phyloP scores from a whole-genome alignment of 1,139 yeast species.

The Pichia sp. region DNA sequence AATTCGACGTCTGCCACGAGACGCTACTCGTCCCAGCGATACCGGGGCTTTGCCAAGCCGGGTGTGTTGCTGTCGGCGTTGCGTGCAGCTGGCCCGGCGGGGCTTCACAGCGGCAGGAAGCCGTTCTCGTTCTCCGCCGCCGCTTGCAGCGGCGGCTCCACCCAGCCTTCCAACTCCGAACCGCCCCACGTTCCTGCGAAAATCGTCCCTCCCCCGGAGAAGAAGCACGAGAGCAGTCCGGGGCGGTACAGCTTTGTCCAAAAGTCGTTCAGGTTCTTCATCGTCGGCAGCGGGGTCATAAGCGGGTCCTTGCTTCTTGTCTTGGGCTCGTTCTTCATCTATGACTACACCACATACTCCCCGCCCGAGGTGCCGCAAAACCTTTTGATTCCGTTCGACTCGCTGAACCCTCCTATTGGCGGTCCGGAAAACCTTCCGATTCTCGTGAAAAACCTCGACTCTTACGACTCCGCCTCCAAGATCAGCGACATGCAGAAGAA shows the following conservation, averaged over 20 bases:
- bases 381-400: constrained; percentile 40
- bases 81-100: background rate
- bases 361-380: constrained; percentile 29
- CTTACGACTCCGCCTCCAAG: constrained; percentile 44
- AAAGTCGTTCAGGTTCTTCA: constrained; percentile 19
- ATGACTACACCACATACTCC: constrained; percentile 56
- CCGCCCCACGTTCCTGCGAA: background rate
- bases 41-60: background rate
- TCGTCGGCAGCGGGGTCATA: constrained; percentile 39
- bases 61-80: background rate
- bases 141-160: background rate
- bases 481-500: constrained; percentile 42
- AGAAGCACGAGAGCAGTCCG: background rate
- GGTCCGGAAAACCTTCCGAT: constrained; percentile 67
- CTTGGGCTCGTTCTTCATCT: constrained; percentile 47
- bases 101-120: too few species aligned
- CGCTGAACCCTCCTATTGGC: constrained; percentile 51
- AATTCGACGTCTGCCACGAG: background rate
- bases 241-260: background rate
- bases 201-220: too few species aligned
- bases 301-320: constrained; percentile 37
- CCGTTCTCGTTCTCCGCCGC: background rate
- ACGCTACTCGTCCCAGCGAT: background rate
- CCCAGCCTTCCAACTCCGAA: background rate
- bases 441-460: constrained; percentile 48